Base-by-base conservation (phyloP, 139 green algal genomes). In the Chlorella sorokiniana region DNA sequence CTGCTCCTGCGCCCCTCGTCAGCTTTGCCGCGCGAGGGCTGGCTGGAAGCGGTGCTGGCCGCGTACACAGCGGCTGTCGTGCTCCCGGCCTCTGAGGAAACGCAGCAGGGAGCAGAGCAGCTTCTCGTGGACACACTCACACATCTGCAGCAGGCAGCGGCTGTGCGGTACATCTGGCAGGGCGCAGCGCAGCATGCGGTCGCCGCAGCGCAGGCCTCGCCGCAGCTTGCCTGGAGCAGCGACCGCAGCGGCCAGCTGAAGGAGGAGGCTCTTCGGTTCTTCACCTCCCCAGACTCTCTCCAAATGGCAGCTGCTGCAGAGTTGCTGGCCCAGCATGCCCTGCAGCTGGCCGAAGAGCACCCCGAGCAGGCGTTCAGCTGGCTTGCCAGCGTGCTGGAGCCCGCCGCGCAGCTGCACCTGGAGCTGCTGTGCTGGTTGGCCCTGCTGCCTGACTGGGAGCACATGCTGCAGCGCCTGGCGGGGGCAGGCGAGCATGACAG, bases 391-490 rank as follows among this genome's bases (percentile, higher is more conserved):
- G 35, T 74, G 63, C 29, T 75, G 64, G 63, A 68, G 44, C 64
- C 35, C 6, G 40, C 65, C 3, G 69, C 27, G 4, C 20, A 42
- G 2, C 37, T 85, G 62, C 52, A 77, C 38, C 38, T 85, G 40
- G 54, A 69, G 29, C 52, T 85, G 72, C 52, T 77, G 18, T 83
- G 78, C 51, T 40, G 59, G 48, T 27, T 61, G 29, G 48, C 37
- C 16, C 65, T 76, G 78, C 78, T 76, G 37, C 78, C 67, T 11
- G 23, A 25, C 37, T 83, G 78, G 78, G 65, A 83, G 37, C 27
- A 23, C 10, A 37, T 51, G 42, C 62, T 82, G 44, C 44, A 41
- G 10, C 44, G 63, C 31, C 62, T 82, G 31, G 62, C 75, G 3
- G 33, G 37, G 0, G 16, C 52, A 29, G 31, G 9, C 25, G 38